A percentile compares a stretch with the other conserved stretches of the same genome.
phyloP scores from a whole-genome alignment of 2,329 filamentous ascomycete genomes.

The Chalaropsis ovoidea region DNA sequence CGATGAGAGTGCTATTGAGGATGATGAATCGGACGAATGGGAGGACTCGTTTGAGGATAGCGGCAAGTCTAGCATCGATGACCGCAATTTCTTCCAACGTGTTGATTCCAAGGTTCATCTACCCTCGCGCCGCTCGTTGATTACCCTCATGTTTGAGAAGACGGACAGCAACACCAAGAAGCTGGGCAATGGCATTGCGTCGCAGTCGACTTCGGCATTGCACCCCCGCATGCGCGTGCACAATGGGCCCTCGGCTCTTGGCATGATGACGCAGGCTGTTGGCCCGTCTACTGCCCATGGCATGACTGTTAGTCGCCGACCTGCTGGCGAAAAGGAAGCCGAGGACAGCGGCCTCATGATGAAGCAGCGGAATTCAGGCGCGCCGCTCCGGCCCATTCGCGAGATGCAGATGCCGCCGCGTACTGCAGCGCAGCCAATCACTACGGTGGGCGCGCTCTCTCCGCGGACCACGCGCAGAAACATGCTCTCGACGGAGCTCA shows the following conservation, averaged over 20 bases:
- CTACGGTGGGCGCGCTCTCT: conserved; percentile 65
- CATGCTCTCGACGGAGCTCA: conserved; percentile 91
- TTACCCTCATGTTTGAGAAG: conserved; percentile 78
- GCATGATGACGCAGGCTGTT: conserved; percentile 5
- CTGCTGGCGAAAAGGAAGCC: conserved; percentile 45
- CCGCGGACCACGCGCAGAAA: conserved; percentile 85
- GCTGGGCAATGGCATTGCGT: conserved; percentile 53
- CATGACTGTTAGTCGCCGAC: conserved; percentile 26
- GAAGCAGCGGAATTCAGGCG: conserved; percentile 46
- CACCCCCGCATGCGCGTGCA: conserved; percentile 46
- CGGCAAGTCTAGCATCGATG: conserved; percentile 70
- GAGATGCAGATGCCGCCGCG: conserved; percentile 51
- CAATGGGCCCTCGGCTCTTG: conserved; percentile 30
- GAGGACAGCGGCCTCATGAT: conserved; percentile 55
- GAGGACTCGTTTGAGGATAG: conserved; percentile 67
- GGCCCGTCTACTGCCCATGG: conserved; percentile 35
- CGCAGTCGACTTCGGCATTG: conserved; percentile 60
- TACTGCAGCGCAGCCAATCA: conserved; percentile 65
- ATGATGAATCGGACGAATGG: conserved; percentile 52
- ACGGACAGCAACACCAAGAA: conserved; percentile 57
- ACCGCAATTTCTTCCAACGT: conserved; percentile 73
- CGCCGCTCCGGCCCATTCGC: conserved; percentile 44
- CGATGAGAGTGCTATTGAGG: conserved; percentile 73
- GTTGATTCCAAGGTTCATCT: conserved; percentile 82
- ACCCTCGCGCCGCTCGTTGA: conserved; percentile 73